Conservation (phyloP, 495 filamentous ascomycete species). For the Penicillium chermesinum region DNA sequence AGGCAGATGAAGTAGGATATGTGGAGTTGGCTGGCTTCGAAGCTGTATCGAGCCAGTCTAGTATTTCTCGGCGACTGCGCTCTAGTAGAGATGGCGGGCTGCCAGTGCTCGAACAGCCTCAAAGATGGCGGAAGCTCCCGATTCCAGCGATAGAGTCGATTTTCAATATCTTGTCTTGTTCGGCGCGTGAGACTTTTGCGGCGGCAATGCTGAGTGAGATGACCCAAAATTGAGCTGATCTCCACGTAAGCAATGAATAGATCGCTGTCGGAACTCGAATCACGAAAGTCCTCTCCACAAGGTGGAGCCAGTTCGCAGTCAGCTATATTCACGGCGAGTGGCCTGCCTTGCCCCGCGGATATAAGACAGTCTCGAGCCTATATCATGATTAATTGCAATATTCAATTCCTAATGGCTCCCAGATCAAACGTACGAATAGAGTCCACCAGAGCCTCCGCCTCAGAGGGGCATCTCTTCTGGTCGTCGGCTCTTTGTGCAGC, state of each 20-base stretch:
- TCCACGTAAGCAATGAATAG: slow-evolving; percentile 23
- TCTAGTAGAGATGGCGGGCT: background rate
- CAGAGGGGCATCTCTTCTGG: slow-evolving; percentile 10
- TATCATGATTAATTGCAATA: background rate
- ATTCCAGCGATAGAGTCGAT: slow-evolving; percentile 19
- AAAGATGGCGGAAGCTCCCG: slow-evolving; percentile 14
- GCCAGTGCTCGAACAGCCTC: slow-evolving; percentile 9
- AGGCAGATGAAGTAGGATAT: slow-evolving; percentile 24
- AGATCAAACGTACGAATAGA: slow-evolving; percentile 15
- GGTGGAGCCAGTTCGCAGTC: slow-evolving; percentile 21
- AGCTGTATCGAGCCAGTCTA: slow-evolving; percentile 13
- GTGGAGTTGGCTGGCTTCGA: slow-evolving; percentile 22
- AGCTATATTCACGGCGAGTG: slow-evolving; percentile 17
- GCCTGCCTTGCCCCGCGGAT: slow-evolving; percentile 24
- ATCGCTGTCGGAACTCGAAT: slow-evolving; percentile 11
- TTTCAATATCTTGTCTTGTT: slow-evolving; percentile 14
- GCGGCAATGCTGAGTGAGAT: slow-evolving; percentile 20
- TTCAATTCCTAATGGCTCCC: background rate
- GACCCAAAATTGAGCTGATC: slow-evolving; percentile 21
- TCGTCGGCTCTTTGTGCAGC: slow-evolving; percentile 20
- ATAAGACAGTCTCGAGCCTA: slow-evolving; percentile 26
- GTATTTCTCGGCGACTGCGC: background rate
- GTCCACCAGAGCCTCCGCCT: slow-evolving; percentile 27
- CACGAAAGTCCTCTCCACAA: slow-evolving; percentile 16
- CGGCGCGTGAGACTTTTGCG: slow-evolving; percentile 16